phyloP scores from a whole-genome alignment of 2,329 filamentous ascomycete genomes.

The Drechmeria coniospora region DNA sequence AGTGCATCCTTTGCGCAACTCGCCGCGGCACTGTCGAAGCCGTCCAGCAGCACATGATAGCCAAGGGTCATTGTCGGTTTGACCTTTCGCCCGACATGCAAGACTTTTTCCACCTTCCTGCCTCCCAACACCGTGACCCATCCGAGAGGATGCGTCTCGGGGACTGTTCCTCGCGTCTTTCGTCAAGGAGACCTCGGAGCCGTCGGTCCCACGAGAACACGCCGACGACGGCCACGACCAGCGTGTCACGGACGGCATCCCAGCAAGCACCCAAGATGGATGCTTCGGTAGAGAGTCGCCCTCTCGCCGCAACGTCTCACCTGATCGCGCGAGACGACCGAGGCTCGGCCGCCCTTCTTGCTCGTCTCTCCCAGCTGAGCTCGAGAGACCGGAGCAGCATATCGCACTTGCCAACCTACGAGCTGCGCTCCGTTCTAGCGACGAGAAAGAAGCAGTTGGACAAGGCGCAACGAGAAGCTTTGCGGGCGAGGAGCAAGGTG shows the following conservation, averaged over 20 bases:
- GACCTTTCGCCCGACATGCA: constrained; percentile 21
- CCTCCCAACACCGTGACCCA: not conserved
- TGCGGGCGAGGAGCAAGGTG: constrained; percentile 5
- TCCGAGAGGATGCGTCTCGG: not conserved
- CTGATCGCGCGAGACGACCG: not conserved
- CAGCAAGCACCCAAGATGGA: not conserved
- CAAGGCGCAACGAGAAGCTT: constrained; percentile 4
- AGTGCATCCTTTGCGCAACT: constrained; percentile 36
- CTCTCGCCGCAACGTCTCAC: too few species aligned
- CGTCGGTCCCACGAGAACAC: constrained; percentile 5
- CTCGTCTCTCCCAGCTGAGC: constrained; percentile 5
- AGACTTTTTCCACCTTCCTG: constrained; percentile 24
- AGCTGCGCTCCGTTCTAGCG: constrained; percentile 7
- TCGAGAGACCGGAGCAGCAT: constrained; percentile 6
- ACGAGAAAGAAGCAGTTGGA: constrained; percentile 5
- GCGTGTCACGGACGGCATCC: too few species aligned
- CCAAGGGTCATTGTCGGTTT: constrained; percentile 32
- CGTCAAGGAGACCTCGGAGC: constrained; percentile 20
- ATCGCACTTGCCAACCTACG: constrained; percentile 6
- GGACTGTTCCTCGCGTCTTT: constrained; percentile 8
- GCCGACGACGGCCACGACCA: not conserved
- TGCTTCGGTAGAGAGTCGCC: too few species aligned
- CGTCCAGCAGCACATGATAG: constrained; percentile 34
- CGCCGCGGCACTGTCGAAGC: constrained; percentile 25
- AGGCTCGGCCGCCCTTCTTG: not conserved